Base-by-base conservation (phyloP, 2,329 filamentous ascomycete species). In the Uncinocarpus reesii region DNA sequence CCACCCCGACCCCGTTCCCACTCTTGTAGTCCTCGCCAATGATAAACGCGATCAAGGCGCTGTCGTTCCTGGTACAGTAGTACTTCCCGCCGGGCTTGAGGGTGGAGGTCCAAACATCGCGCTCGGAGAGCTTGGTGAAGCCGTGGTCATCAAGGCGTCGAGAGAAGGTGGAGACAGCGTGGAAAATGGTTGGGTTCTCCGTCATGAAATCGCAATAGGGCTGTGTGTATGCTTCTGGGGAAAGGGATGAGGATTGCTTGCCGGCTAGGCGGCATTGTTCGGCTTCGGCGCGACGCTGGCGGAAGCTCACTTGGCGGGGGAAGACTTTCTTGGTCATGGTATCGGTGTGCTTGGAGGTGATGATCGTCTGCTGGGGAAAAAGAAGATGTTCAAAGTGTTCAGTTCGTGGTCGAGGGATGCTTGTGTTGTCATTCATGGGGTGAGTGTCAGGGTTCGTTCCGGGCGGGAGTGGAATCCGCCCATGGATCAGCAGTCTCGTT, bases 141-240 rank as follows among this genome's bases (percentile, higher is more conserved):
- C 87, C 90, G 31, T 79, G 73, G 32, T 78, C 74, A 53, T 76
- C 72, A 41, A 95, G 76, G 59, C 88, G 81, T 49, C 75, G 72
- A 59, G 83, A 80, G 63, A 95, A 86, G 57, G 86, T 79, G 50
- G 80, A 77, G 23, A 95, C 88, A 1, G 86, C 80, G 61, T 98
- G 92, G 65, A 94, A 98, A 40, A 95, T 79, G 7, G 92, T 96
- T 0, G 92, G 92, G 62, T 95, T 95, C 53, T 84, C 77, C 37
- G 81, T 84, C 71, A 96, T 77, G 63, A 95, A 96, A 45, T 86
- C 77, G 63, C 84, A 83, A 64, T 94, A 95, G 0, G 88, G 86
- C 67, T 87, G 75, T 7, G 86, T 84, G 64, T 88, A 94, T 51
- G 74, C 74, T 59, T 81, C 80, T 3, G 69, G 66, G 8, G 31